phyloP scores from a whole-genome alignment of 768 basidiomycete species.

The Russula lepida region DNA sequence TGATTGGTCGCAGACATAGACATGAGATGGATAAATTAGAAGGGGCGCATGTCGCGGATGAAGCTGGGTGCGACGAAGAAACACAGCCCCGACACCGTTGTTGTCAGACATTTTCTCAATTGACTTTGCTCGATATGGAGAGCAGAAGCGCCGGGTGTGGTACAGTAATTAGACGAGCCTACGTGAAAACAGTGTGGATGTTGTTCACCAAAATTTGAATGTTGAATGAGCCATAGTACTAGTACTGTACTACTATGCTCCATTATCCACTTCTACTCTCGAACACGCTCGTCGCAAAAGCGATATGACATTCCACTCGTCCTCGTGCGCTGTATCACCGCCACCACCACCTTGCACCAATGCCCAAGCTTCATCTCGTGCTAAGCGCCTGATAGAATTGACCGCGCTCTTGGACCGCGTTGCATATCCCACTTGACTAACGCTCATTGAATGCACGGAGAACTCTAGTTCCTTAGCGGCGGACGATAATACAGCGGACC shows the following conservation, averaged over 20 bases:
- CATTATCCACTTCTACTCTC: background rate
- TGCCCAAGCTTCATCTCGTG: background rate
- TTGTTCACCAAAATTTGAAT: too few species aligned
- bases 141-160: too few species aligned
- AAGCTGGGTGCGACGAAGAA: background rate
- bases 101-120: too few species aligned
- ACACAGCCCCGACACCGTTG: too few species aligned
- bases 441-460: slow-evolving; percentile 39
- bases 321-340: background rate
- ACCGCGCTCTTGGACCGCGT: slow-evolving; percentile 16
- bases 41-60: too few species aligned
- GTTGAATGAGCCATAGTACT: too few species aligned
- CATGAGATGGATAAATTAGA: too few species aligned
- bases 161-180: too few species aligned
- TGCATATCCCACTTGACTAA: slow-evolving; percentile 44
- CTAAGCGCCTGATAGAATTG: background rate
- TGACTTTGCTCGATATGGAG: too few species aligned
- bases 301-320: slow-evolving; percentile 3
- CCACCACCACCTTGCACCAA: background rate
- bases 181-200: too few species aligned
- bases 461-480: slow-evolving; percentile 44
- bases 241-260: background rate
- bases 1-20: background rate
- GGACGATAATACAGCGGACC: slow-evolving; percentile 34
- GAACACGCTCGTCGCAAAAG: slow-evolving; percentile 1